Evolutionary conservation across 2,329 filamentous ascomycete species (phyloP).

Genomic region (Boeremia exigua): DNA sequence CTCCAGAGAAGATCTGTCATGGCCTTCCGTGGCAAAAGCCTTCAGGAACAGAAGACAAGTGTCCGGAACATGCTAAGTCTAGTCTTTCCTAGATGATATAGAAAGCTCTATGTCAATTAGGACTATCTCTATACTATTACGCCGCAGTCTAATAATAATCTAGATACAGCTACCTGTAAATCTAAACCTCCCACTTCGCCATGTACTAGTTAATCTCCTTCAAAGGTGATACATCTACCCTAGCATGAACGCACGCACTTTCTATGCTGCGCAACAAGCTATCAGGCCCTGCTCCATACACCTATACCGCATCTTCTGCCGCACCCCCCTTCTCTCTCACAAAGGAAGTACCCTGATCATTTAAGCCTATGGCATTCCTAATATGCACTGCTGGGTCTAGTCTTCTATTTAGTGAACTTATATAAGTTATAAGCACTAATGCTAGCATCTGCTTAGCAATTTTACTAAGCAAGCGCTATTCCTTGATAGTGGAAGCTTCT

Average conservation of each 20-base stretch:
- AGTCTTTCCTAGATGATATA: too few species aligned
- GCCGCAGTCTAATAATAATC: not conserved
- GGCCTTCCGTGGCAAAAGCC: not conserved
- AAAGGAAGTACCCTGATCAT: too few species aligned
- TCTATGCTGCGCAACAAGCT: not conserved
- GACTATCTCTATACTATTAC: not conserved
- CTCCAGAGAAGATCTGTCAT: not conserved
- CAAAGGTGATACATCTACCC: not conserved
- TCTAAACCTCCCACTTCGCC: slow-evolving; percentile 7
- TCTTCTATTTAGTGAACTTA: not conserved
- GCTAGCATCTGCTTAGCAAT: not conserved
- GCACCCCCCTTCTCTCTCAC: not conserved
- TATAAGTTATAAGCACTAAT: not conserved
- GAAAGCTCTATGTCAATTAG: too few species aligned
- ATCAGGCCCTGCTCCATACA: slow-evolving; percentile 2
- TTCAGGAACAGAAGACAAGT: too few species aligned
- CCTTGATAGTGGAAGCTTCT: not conserved
- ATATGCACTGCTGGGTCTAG: not conserved
- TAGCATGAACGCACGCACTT: not conserved
- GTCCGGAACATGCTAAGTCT: too few species aligned
- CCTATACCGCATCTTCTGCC: not conserved
- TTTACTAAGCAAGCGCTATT: not conserved
- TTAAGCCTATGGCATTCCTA: too few species aligned
- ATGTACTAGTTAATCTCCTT: not conserved
- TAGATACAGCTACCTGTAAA: not conserved